Evolutionary conservation across 1,284 basidiomycete genomes (phyloP), one percentile per base, ranked within the genome.

Genomic region (Termitomyces sp.): DNA sequence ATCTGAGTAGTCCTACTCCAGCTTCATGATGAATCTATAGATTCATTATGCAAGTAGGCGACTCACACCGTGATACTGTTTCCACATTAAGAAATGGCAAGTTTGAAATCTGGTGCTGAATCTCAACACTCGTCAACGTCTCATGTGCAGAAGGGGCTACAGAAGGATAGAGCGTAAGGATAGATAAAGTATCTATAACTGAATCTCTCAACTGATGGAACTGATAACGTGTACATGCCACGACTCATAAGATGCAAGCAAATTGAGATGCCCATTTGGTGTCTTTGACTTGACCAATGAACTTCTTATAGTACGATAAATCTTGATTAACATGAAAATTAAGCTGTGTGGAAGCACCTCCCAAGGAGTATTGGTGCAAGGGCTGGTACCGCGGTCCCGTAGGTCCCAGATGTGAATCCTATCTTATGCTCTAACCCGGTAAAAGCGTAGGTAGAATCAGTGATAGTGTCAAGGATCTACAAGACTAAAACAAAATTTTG

Each of bases 111-210:
- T 56, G 53, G 56, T 44, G 36, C 48, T 44, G 45, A 45, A 58
- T 62, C 58, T 58, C 44, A 44, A 55, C 30, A 34, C 31, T 51
- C 30, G 30, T 55, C 34, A 38, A 50, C 49, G 53, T 54, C 53
- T 58, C 56, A 55, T 47, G 50, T 53, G 51, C 47, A 52, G 49
- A 62, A 61, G 59, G 59, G 52, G 58, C 36, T 54, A 55, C 46
- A 61, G 50, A 56, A 50, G 53, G 47, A 55, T 59, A 43, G 56
- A 49, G 52, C 50, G 31, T 56, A 64, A 62, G 60, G 58, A 62
- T 60, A 63, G 62, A 55, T 44, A 47, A 56, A 50, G 53, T 56
- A 47, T 55, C 50, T 42, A 54, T 53, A 30, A 19, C 47, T 59
- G 55, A 57, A 59, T 58, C 54, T 59, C 54, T 56, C 33, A 46